Percentiles rank a stretch among this genome's conserved stretches.
These are phyloP conservation scores for Cylindrodendrum hubeiense DNA, from an alignment of 2,329 filamentous ascomycete species.

Conservation along the genomic window DNA sequence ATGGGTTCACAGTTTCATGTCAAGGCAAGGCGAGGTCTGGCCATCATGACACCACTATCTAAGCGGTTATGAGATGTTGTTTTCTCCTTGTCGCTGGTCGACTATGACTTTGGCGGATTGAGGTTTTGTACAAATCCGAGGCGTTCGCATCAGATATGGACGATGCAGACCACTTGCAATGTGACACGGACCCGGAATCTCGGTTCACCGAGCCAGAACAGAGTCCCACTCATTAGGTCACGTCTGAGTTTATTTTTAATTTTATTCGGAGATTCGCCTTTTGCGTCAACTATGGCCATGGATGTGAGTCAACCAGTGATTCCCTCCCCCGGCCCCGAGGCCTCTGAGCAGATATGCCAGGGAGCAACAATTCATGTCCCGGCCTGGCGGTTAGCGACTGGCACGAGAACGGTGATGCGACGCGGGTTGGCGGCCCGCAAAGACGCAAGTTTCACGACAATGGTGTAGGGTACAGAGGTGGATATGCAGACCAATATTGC, in stretches of 20 bases:
- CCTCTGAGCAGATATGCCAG: no score
- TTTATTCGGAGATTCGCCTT: neutral
- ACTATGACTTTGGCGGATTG: neutral
- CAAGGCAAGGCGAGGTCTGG: neutral
- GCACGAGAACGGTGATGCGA: neutral
- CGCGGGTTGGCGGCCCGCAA: neutral
- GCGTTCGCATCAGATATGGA: no score
- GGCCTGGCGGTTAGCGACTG: no score
- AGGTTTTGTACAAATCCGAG: neutral
- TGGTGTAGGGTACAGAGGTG: neutral
- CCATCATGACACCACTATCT: conserved; percentile 11
- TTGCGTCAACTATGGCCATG: neutral
- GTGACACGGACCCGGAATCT: no score
- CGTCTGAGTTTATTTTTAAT: neutral
- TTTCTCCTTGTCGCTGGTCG: neutral
- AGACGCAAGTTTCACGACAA: neutral
- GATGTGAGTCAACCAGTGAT: no score
- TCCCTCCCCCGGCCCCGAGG: no score
- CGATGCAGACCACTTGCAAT: neutral
- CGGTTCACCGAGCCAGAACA: no score
- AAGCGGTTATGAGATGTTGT: neutral
- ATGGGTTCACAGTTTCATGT: conserved; percentile 2
- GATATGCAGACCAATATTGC: neutral
- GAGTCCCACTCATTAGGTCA: neutral
- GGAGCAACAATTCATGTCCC: no score